These are phyloP conservation scores for Pichia cactophila DNA, from an alignment of 1,139 yeast genomes.

Conservation along the genomic window DNA sequence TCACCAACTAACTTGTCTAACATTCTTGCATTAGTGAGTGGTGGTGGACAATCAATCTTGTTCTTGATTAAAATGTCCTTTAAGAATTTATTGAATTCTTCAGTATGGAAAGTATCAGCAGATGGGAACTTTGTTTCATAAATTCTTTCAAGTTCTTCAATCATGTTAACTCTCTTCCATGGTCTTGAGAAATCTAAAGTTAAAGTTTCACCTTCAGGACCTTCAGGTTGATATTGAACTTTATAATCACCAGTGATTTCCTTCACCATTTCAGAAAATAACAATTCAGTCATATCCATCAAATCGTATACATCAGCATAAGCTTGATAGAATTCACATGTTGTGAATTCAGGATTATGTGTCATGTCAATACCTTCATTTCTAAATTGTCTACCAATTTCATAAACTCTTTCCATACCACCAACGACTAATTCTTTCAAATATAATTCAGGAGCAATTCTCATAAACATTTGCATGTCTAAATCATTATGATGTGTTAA, in stretches of 20 bases:
- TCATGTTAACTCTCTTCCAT: conserved; percentile 98
- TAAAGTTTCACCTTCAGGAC: conserved; percentile 71
- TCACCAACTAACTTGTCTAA: conserved; percentile 97
- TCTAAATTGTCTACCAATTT: conserved; percentile 98
- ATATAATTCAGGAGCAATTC: conserved; percentile 97
- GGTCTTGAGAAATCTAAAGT: conserved; percentile 90
- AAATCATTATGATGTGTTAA: conserved; percentile 95
- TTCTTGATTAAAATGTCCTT: conserved; percentile 69
- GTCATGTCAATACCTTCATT: conserved; percentile 98
- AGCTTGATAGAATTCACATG: conserved; percentile 94
- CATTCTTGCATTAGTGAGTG: conserved; percentile 97
- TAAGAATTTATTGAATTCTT: conserved; percentile 86
- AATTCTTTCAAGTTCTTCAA: conserved; percentile 85
- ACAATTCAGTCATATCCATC: conserved; percentile 92
- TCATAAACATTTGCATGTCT: conserved; percentile 93
- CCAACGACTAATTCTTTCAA: conserved; percentile 96
- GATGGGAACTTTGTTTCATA: conserved; percentile 89
- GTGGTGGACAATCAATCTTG: conserved; percentile 90
- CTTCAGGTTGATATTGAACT: conserved; percentile 84
- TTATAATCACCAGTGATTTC: conserved; percentile 84
- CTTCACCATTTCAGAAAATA: conserved; percentile 97
- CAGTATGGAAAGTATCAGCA: conserved; percentile 91
- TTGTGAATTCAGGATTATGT: conserved; percentile 97
- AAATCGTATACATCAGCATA: conserved; percentile 90
- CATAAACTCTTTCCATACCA: conserved; percentile 97